Evolutionary conservation across 2,329 filamentous ascomycete genomes (phyloP).

Genomic region (Fusarium lateritium): DNA sequence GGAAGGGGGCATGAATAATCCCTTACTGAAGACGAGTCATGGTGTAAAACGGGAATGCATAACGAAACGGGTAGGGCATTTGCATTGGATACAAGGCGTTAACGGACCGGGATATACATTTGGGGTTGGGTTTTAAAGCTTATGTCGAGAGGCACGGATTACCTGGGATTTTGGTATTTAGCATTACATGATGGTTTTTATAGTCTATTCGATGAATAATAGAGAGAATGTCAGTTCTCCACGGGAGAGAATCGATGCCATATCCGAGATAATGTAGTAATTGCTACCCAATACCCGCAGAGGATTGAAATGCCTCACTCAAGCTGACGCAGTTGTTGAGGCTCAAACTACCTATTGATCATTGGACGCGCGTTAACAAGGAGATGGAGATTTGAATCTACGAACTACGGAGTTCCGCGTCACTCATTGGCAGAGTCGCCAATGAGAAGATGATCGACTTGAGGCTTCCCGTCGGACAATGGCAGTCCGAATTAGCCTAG

Average conservation of each 20-base stretch:
- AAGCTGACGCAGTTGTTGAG: conserved; percentile 37
- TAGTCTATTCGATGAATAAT: conserved; percentile 12
- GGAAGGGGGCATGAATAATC: not conserved
- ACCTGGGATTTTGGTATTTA: conserved; percentile 10
- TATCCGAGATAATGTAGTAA: not conserved
- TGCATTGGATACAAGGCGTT: conserved; percentile 46
- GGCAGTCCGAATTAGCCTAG: conserved; percentile 14
- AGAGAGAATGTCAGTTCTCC: not conserved
- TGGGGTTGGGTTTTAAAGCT: conserved; percentile 5
- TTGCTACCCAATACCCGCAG: not conserved
- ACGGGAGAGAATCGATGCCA: not conserved
- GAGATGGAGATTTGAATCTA: conserved; percentile 2
- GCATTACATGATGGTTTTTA: not conserved
- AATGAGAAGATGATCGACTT: conserved; percentile 16
- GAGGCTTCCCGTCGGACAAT: conserved; percentile 21
- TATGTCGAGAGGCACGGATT: conserved; percentile 5
- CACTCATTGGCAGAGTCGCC: conserved; percentile 30
- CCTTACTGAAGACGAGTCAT: not conserved
- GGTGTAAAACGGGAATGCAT: conserved; percentile 14
- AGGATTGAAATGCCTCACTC: not conserved
- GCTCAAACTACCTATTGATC: conserved; percentile 26
- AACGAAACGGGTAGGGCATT: conserved; percentile 20
- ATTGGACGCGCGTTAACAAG: conserved; percentile 38
- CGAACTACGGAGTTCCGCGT: not conserved
- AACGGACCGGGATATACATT: conserved; percentile 17